phyloP scores from a whole-genome alignment of 2,329 filamentous ascomycete genomes.

The Epichloe typhina region DNA sequence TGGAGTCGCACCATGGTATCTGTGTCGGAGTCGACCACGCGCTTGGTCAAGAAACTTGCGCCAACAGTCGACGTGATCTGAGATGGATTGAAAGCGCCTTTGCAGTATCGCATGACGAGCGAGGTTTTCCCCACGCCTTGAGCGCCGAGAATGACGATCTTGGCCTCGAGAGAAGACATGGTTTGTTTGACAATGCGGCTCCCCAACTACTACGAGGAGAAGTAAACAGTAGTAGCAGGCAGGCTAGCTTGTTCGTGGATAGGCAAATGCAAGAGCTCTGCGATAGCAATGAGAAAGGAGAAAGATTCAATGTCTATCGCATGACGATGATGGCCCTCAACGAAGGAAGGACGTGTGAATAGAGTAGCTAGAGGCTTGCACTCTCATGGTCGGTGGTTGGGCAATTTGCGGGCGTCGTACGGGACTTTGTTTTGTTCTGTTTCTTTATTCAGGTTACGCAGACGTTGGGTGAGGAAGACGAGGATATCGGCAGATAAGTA shows the following conservation, averaged over 20 bases:
- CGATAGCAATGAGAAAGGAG: not conserved
- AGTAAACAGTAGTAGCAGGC: not conserved
- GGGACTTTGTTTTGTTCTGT: too few species aligned
- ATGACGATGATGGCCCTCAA: constrained; percentile 3
- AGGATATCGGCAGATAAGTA: too few species aligned
- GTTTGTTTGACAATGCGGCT: not conserved
- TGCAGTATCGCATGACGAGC: constrained; percentile 63
- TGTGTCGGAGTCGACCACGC: constrained; percentile 68
- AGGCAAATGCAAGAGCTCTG: not conserved
- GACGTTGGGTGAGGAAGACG: too few species aligned
- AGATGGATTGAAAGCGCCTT: constrained; percentile 55
- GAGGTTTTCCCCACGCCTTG: constrained; percentile 73
- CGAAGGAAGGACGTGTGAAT: constrained; percentile 2
- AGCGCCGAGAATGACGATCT: constrained; percentile 68
- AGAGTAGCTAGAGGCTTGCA: not conserved
- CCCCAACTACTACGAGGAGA: not conserved
- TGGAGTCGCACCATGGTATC: constrained; percentile 82
- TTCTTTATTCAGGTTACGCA: too few species aligned
- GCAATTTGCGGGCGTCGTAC: not conserved
- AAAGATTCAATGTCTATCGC: constrained; percentile 1
- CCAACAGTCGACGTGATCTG: constrained; percentile 59
- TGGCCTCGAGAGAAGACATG: constrained; percentile 59
- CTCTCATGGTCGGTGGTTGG: not conserved
- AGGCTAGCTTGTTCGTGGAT: not conserved
- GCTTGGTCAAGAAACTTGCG: constrained; percentile 68